Evolutionary conservation across 2,329 filamentous ascomycete genomes (phyloP), one percentile per base, ranked within the genome.

Genomic region (Alternaria postmessia): DNA sequence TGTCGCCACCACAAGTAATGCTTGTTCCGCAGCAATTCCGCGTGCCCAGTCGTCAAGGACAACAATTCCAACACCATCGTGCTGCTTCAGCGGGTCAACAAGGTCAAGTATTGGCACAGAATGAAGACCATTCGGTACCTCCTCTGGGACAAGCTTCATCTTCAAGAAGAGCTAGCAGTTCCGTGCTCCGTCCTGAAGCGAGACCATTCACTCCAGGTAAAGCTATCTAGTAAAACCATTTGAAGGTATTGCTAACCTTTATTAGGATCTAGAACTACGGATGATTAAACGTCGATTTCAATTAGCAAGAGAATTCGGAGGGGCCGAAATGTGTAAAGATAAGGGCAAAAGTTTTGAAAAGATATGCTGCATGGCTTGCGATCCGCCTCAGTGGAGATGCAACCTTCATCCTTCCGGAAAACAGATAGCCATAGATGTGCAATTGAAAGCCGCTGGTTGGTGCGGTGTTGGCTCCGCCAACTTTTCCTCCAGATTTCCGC

Each of bases 181-280:
- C 41, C 2, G 36, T 51, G 28, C 44, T 46, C 14, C 36, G 18
- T 32, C 26, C 44, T 11, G 36, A 56, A 1, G 36, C 44, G 11
- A 20, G 28, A 28, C 43, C 48, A 36, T 56, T 56, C 54, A 18
- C 18, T 24, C 54, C 34, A 51, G 54, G 54, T 51, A 12, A 28
- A 36, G 16, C 28, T 32, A 12, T 16, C 38, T 12, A 34, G 3
- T 8, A 41, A 6, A 28, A 34, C 11, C 20, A 18, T 42, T 26
- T 5, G 12, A 16, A 8, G 5, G 24, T 20, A 14, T 41, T 24
- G 39, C 54, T 56, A 16, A 51, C 44, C 4, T 22, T 9, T 28
- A 12, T 16, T 32, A 56, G 54, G 22, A 56, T 49, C 46, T 18
- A 18, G 2, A 30, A n/a, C 30, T 14, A 36, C 30, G 14, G 46